phyloP scores from a whole-genome alignment of 495 filamentous ascomycete species.

The Aspergillus heteromorphus region DNA sequence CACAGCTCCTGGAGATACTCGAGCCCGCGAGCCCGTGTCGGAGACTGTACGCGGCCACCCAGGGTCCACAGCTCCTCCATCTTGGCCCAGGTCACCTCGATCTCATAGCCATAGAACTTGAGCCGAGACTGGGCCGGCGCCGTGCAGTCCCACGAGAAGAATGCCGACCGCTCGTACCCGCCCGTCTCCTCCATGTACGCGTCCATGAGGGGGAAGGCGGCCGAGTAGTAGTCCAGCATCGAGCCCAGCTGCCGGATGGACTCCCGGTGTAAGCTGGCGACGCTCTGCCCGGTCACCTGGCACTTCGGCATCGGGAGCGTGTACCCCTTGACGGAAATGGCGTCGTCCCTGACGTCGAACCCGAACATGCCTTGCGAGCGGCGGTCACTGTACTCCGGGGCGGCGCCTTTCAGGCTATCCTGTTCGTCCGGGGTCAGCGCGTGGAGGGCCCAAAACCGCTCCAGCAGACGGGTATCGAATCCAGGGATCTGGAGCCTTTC shows the following conservation, averaged over 20 bases:
- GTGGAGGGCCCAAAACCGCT: not conserved
- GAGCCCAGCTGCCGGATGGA: not conserved
- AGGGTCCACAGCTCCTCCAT: slow-evolving; percentile 16
- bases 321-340: slow-evolving; percentile 16
- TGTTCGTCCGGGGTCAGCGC: not conserved
- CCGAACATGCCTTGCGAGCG: slow-evolving; percentile 12
- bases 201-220: slow-evolving; percentile 4
- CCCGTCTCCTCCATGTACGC: slow-evolving; percentile 5
- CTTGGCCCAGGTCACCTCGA: slow-evolving; percentile 8
- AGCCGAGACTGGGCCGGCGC: slow-evolving; percentile 1
- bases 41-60: slow-evolving; percentile 4
- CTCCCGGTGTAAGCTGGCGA: not conserved
- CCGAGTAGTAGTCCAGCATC: not conserved
- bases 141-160: slow-evolving; percentile 15
- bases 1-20: slow-evolving; percentile 6
- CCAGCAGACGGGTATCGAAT: not conserved
- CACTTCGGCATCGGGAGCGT: slow-evolving; percentile 3
- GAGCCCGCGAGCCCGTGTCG: not conserved
- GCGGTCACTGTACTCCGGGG: not conserved
- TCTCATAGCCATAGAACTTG: slow-evolving; percentile 15
- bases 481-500: not conserved
- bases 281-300: not conserved
- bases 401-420: not conserved
- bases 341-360: slow-evolving; percentile 10
- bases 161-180: slow-evolving; percentile 7